phyloP scores from a whole-genome alignment of 2,329 filamentous ascomycete genomes.

The Aspergillus thermomutatus region DNA sequence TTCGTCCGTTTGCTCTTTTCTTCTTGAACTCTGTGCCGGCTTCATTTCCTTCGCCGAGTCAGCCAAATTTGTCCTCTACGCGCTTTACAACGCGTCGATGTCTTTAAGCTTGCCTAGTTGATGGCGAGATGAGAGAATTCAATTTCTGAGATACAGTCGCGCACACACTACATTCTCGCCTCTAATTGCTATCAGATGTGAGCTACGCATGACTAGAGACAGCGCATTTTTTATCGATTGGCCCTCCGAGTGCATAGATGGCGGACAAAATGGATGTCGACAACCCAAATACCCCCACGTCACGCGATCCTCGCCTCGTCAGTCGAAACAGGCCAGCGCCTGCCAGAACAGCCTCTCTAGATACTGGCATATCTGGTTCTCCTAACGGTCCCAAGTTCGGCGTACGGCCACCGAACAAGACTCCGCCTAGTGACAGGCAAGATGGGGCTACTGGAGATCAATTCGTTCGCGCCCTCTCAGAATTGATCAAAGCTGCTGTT shows the following conservation, averaged over 20 bases:
- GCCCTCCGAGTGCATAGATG: background rate
- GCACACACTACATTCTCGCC: background rate
- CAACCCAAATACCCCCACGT: conserved; percentile 7
- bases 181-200: background rate
- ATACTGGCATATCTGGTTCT: background rate
- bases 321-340: conserved; percentile 1
- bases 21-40: background rate
- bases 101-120: background rate
- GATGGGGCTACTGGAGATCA: conserved; percentile 34
- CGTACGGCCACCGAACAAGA: background rate
- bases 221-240: background rate
- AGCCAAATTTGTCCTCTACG: background rate
- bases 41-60: background rate
- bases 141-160: background rate
- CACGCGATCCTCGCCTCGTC: conserved; percentile 21
- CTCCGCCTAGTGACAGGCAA: background rate
- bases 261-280: conserved; percentile 11
- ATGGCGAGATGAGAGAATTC: background rate
- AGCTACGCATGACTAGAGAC: background rate
- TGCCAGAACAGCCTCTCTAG: background rate
- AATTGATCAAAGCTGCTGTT: conserved; percentile 21
- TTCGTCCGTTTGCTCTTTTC: background rate
- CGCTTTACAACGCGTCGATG: background rate
- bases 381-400: background rate
- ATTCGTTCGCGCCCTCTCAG: conserved; percentile 28